Conservation (phyloP, 164 flowering plant species). For the Stephania japonica region DNA sequence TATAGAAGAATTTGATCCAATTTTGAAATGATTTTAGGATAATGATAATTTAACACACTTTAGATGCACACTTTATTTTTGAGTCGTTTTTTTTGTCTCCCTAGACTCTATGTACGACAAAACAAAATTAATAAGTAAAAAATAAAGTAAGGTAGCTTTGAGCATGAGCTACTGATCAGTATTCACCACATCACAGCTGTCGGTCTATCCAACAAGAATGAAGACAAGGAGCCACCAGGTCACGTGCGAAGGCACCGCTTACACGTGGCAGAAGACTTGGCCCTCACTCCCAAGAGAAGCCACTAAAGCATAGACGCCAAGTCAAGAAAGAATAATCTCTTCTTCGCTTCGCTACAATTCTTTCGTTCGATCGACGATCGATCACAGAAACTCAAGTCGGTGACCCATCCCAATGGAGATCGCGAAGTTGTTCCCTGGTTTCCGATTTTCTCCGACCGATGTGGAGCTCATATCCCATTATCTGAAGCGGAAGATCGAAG, state of each 20-base stretch:
- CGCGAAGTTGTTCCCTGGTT: slow-evolving; percentile 1
- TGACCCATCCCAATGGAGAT: not conserved
- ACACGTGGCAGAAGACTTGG: not conserved
- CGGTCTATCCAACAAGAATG: too few species aligned
- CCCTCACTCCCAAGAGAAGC: not conserved
- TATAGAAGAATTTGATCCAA: too few species aligned
- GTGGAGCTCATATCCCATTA: slow-evolving; percentile 4
- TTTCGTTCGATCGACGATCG: not conserved
- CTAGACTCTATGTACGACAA: too few species aligned
- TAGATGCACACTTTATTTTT: too few species aligned
- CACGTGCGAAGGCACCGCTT: not conserved
- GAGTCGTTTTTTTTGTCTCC: too few species aligned
- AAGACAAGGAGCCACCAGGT: not conserved
- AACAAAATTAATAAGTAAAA: too few species aligned
- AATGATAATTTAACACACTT: too few species aligned
- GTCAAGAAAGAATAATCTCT: not conserved
- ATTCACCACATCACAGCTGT: too few species aligned
- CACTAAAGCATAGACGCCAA: not conserved
- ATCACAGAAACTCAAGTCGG: too few species aligned
- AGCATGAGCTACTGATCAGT: too few species aligned
- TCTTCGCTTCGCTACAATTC: not conserved
- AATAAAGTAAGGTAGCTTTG: too few species aligned
- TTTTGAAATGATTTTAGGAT: too few species aligned
- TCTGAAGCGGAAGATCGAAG: slow-evolving; percentile 6
- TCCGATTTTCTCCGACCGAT: slow-evolving; percentile 7